phyloP scores from a whole-genome alignment of 768 basidiomycete genomes.

The Strobilomyces echinocephalus region DNA sequence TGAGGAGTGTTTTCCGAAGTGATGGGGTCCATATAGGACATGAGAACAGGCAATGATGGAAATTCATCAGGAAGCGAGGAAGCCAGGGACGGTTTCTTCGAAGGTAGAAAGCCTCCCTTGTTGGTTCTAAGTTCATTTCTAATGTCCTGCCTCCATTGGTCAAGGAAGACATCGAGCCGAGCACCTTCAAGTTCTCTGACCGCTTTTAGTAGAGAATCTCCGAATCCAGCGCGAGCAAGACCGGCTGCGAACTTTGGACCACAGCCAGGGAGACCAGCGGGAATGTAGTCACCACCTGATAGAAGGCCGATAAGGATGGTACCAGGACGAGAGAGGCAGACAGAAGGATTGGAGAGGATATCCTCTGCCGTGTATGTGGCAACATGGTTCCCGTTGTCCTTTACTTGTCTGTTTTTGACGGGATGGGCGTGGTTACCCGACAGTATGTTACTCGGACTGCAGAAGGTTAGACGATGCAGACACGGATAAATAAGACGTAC shows the following conservation, averaged over 20 bases:
- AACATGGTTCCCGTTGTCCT: constrained; percentile 69
- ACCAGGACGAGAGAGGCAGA: constrained; percentile 56
- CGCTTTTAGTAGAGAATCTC: constrained; percentile 63
- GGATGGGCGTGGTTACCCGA: constrained; percentile 67
- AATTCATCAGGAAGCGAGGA: constrained; percentile 61
- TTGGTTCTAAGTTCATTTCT: constrained; percentile 68
- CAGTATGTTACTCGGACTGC: constrained; percentile 64
- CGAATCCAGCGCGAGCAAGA: constrained; percentile 78
- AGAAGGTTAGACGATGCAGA: constrained; percentile 3
- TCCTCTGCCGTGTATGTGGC: constrained; percentile 36
- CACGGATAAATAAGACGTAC: constrained; percentile 34
- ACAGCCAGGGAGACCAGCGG: constrained; percentile 61
- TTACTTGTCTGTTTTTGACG: constrained; percentile 58
- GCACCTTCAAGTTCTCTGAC: constrained; percentile 43
- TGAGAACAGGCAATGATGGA: constrained; percentile 67
- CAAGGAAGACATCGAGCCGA: constrained; percentile 50
- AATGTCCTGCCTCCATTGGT: constrained; percentile 58
- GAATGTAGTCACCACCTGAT: constrained; percentile 88
- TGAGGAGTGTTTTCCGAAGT: constrained; percentile 54
- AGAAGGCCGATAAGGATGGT: constrained; percentile 80
- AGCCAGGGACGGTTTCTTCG: constrained; percentile 62
- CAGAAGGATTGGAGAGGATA: constrained; percentile 40
- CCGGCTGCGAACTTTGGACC: constrained; percentile 70
- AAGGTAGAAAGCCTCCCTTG: constrained; percentile 54
- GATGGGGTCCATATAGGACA: constrained; percentile 74